Base-by-base conservation (phyloP, 352 stramenopile species). In the Pythium insidiosum region DNA sequence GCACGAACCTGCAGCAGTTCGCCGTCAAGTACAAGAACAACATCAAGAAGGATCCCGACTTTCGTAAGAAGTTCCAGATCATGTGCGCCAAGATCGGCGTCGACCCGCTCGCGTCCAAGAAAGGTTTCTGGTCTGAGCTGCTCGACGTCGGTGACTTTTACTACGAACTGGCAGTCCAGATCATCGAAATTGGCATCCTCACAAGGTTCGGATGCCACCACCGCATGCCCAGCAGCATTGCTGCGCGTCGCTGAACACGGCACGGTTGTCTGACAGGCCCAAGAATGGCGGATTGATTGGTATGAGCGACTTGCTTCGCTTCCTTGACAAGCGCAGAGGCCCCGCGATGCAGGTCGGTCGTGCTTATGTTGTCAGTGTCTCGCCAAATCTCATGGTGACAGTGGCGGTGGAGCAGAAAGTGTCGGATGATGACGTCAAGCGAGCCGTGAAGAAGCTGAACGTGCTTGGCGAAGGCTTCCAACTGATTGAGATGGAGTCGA, bases 91-190 rank as follows among this genome's bases (percentile, higher is more conserved):
- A 93, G 45, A 95, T 98, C 47, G 95, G 95, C 16, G 93, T 99
- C 9, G 97, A 99, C 66, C 96, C 96, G 2, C 69, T 99, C 6
- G 87, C 91, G 1, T 97, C 91, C 4, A 96, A 97, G 63, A 99
- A 99, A 56, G 92, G 89, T 2, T 99, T 99, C 56, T 99, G 96
- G 97, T 95, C 83, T 12, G 84, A 96, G 59, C 56, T 98, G 16
- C 75, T 99, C 10, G 96, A 97, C 19, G 93, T 99, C 33, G 96
- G 96, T 10, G 94, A 99, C 49, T 99, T 99, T 61, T 99, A 99
- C 74, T 99, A 98, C 66, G 96, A 99, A 58, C 68, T 99, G n/a
- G 88, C 91, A 5, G 92, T 99, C 20, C 97, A 99, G 64, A 98
- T 99, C 51, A 96, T 98, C 28, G 95, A 99, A 58, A 86, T 99